A percentile compares a stretch with the other conserved stretches of the same genome.
These are phyloP conservation scores for Penicillium sp. DNA, from an alignment of 2,329 filamentous ascomycete genomes.

Conservation along the genomic window DNA sequence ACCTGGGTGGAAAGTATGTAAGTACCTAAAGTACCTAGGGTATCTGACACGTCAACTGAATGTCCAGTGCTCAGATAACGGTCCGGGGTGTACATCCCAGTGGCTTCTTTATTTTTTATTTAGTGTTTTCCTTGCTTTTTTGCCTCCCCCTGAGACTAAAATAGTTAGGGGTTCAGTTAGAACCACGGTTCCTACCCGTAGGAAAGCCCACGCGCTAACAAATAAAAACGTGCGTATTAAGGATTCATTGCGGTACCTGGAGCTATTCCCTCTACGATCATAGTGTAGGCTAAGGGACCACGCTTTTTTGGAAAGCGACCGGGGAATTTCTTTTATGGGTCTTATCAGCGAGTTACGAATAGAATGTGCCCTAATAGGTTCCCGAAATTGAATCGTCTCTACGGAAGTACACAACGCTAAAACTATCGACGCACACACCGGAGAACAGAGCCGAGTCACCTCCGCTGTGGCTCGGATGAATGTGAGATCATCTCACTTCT, in stretches of 20 bases:
- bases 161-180: conserved; percentile 11
- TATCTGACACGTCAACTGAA: conserved; percentile 14
- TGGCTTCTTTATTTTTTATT: neutral
- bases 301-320: neutral
- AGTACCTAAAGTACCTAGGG: no score
- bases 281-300: conserved; percentile 1
- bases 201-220: neutral
- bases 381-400: conserved; percentile 12
- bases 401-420: neutral
- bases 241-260: conserved; percentile 1
- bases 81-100: neutral
- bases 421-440: conserved; percentile 1
- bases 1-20: no score
- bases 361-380: neutral
- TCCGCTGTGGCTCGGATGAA: conserved; percentile 17
- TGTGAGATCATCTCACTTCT: conserved; percentile 6
- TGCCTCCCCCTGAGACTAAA: conserved; percentile 4
- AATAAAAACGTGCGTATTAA: neutral
- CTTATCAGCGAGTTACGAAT: conserved; percentile 8
- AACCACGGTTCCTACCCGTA: conserved; percentile 26
- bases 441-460: conserved; percentile 21
- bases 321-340: conserved; percentile 9
- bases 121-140: neutral
- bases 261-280: neutral
- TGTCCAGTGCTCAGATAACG: neutral